Evolutionary conservation across 306 rosid species (phyloP), one percentile per base, ranked within the genome.

Genomic region (Citrullus colocynthis): DNA sequence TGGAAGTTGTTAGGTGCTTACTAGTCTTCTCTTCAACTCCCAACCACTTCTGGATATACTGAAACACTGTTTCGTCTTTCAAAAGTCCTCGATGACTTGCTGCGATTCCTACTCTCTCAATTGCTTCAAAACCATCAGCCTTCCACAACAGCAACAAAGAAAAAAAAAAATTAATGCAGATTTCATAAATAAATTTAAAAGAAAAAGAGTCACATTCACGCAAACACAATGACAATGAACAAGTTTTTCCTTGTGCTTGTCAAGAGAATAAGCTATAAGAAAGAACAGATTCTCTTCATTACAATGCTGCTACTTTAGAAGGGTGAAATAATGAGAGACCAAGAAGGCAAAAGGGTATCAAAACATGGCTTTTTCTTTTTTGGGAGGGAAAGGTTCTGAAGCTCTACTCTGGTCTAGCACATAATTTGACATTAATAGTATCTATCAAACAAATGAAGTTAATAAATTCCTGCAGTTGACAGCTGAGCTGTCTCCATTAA

Each of bases 81-180:
- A 94, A 76, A 57, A 94, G 30, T 77, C 75, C 91, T 36, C 97
- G 90, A 80, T 91, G 97, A 70, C 86, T 78, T 16, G 84, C 91
- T 32, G 87, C 77, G 55, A 94, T 86, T 81, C 87, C 96, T 9
- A 87, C 93, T 80, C 97, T 91, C 83, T 88, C 97, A 36, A 58
- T 82, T 45, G 97, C 94, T 56, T 78, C 74, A 49, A 94, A 89
- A 84, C 96, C 93, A 82, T 94, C 98, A 6, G 95, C 95, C 97
- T 94, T 62, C 85, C 71, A n/a, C 70, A 54, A 82, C 79, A 66
- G 57, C 7, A 79, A 39, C 57, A 83, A 81, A 44, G 14, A 39
- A 30, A 52, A 48, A 42, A 1, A 9, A 20, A 66, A 34, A 39
- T 24, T 24, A 37, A 42, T 52, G 45, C 39, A 10, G 36, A 8